These are phyloP conservation scores for Tetraselmis chui DNA, from an alignment of 139 green algal genomes.

Conservation along the genomic window DNA sequence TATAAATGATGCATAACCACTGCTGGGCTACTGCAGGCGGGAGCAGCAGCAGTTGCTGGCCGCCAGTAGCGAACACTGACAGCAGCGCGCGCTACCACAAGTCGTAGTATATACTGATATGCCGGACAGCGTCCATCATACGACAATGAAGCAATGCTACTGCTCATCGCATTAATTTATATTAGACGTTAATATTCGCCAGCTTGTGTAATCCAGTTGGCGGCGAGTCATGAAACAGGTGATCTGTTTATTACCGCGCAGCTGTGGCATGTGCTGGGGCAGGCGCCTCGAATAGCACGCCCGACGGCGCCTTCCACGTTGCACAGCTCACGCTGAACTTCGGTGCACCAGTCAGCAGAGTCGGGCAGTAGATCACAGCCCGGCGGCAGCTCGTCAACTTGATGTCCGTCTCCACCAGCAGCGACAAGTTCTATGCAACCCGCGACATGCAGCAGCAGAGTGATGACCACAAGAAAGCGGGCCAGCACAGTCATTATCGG, in stretches of 20 bases:
- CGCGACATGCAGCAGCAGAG: no score
- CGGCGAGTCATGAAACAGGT: no score
- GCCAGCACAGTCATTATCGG: no score
- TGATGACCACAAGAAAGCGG: no score
- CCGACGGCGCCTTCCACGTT: background rate
- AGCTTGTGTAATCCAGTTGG: no score
- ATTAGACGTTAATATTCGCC: no score
- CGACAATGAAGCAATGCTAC: background rate
- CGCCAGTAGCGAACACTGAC: no score
- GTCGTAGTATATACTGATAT: background rate
- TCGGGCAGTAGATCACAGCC: background rate
- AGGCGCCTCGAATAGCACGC: background rate
- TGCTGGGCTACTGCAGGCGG: no score
- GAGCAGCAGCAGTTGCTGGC: no score
- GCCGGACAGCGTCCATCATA: background rate
- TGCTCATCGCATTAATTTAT: background rate
- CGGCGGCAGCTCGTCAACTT: no score
- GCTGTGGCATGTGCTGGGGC: background rate
- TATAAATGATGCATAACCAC: background rate
- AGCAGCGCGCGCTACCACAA: background rate
- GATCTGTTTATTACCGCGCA: background rate
- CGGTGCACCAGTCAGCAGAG: background rate
- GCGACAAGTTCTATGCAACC: no score
- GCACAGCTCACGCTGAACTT: background rate
- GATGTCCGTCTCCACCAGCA: no score